Evolutionary conservation across 1,284 basidiomycete genomes (phyloP), one percentile per base, ranked within the genome.

Genomic region (Rhodofomes roseus): DNA sequence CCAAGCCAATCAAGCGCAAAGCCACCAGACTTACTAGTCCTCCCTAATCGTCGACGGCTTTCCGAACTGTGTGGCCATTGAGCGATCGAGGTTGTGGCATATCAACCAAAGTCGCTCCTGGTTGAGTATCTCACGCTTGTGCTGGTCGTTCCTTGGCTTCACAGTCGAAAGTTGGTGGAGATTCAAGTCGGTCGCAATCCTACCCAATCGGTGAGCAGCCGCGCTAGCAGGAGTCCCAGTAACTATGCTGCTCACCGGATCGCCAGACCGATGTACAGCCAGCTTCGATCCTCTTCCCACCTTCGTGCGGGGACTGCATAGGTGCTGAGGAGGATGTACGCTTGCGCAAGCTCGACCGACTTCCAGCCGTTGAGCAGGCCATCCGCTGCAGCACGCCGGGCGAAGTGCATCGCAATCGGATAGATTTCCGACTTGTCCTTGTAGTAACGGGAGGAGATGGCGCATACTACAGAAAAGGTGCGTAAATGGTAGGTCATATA

Each of bases 11-110:
- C 16, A 3, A 5, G 18, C 46, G 18, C 4, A 37, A n/a, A 44
- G 52, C 22, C n/a, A 23, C 14, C 36, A 36, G 0, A 78, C 85
- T 61, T 66, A 89, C 86, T 82, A 91, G 69, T 94, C 90, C 67
- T 93, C 92, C 70, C 89, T 90, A 68, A 95, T 89, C 25, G 90
- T 92, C 25, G 87, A 87, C 2, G 91, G 90, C 72, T 94, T 94
- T 22, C 93, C 92, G 69, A 93, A 92, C 72, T 95, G 93, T 18
- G 91, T 92, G 12, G 91, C 86, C 2, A 87, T 90, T 34, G 88
- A 92, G 20, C 90, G 83, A 72, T 95, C 93, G 56, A 94, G 67
- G 70, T 92, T 92, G 75, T 89, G 93, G 72, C 92, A 94, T 59
- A 91, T 88, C 80, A 93, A 84, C 93, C 92, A 95, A 22, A 90